Base-by-base conservation (phyloP, 257 asterid genomes). In the Nicotiana noctiflora region DNA sequence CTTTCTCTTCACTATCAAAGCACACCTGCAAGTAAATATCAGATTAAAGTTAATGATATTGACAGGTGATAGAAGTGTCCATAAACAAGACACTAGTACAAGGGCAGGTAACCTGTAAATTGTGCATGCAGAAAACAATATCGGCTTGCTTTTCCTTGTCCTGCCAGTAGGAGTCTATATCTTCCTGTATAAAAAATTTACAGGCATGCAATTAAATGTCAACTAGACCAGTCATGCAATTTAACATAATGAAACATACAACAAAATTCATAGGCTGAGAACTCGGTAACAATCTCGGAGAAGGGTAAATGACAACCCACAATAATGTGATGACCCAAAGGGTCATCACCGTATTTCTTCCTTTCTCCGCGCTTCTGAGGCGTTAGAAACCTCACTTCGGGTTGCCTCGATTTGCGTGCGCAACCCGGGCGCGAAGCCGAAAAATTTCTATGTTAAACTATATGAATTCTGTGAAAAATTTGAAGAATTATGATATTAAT, bases 1-100 rank as follows among this genome's bases (percentile, higher is more conserved):
- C 94, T 86, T 89, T 92, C 82, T 93, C 99, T 92, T 95, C 98
- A 44, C 88, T 90, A 89, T 93, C 98, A 80, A 92, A 92, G 81
- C 98, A 95, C 79, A 86, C 83, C 99, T 95, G 93, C 84, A 79
- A 85, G 70, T 31, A 82, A 32, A 76, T 25, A 32, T 37, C 78
- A 49, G 53, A 31, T 52, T 72, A 18, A 12, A 18, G 13, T 25
- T 6, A 31, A 9, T 27, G 77, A 23, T 31, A 60, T 31, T 55
- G 32, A 51, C 12, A 82, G 59, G 49, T 52, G 61, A 25, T 29
- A 76, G 18, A 75, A 62, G n/a, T 59, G 55, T 74, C 70, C 40
- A 60, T 75, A 23, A 75, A 68, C 76, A 34, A 57, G 11, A 80
- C 37, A 85, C 79, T 25, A 79, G 57, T 76, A 51, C 52, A 74